Evolutionary conservation across 805 yeast species (phyloP).

Genomic region (Lipomyces yamanashiensis): DNA sequence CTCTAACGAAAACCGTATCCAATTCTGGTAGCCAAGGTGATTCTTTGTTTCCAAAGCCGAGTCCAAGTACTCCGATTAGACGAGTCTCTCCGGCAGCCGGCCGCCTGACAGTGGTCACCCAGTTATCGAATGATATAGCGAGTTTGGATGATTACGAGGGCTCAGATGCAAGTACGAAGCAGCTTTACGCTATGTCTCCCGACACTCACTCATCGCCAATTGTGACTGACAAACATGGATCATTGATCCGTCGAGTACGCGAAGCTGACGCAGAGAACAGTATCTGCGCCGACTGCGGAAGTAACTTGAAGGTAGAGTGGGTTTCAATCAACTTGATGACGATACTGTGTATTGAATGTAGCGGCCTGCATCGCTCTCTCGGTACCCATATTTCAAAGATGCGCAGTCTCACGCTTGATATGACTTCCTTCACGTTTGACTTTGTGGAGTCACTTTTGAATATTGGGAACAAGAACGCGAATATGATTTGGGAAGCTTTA

Average conservation of each 20-base stretch:
- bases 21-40: constrained; percentile 1
- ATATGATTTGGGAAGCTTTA: constrained; percentile 63
- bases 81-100: not conserved
- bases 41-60: constrained; percentile 10
- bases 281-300: constrained; percentile 80
- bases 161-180: not conserved
- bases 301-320: constrained; percentile 76
- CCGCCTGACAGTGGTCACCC: not conserved
- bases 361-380: constrained; percentile 84
- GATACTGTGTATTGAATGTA: constrained; percentile 80
- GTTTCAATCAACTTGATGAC: constrained; percentile 74
- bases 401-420: constrained; percentile 76
- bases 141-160: not conserved
- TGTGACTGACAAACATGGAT: constrained; percentile 5
- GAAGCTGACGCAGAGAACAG: constrained; percentile 56
- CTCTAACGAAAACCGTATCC: not conserved
- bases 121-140: not conserved
- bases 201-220: constrained; percentile 1
- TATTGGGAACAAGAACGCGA: constrained; percentile 59
- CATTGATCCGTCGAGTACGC: constrained; percentile 26
- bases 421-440: constrained; percentile 61
- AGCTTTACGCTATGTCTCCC: not conserved
- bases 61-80: constrained; percentile 10
- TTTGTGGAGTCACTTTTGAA: constrained; percentile 59
- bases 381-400: constrained; percentile 84